Base-by-base conservation (phyloP, 2,329 filamentous ascomycete species). In the Hymenotorrendiella dingleyae region DNA sequence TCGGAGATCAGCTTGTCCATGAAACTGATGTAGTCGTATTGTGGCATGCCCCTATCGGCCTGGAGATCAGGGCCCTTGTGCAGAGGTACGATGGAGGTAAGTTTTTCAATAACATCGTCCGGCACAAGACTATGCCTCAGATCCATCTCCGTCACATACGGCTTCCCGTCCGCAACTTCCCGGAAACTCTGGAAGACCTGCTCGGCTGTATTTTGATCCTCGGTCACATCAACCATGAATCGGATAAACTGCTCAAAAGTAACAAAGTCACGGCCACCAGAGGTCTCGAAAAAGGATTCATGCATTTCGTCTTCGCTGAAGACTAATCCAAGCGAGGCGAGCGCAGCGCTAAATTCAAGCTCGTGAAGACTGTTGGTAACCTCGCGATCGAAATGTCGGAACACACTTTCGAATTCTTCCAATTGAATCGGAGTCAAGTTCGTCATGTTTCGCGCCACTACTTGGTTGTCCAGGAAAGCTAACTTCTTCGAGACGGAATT, bases 221-320 rank as follows among this genome's bases (percentile, higher is more conserved):
- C 93, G 10, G 93, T 98, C 37, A 96, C 93, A 55, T 94, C 88
- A 36, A 98, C 93, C 93, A 98, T 98, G 73, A 98, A 98, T 28
- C 87, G 82, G 63, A 98, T 98, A 62, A 98, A 98, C 66, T 97
- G 91, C 69, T 98, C 93, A 61, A 98, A 98, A 4, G 86, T 93
- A 39, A 98, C 93, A 52, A 84, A 78, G 64, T 82, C 84, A 52
- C 72, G 77, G 26, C 80, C 88, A 27, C 78, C 80, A 50, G 86
- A 90, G n/a, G 90, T 94, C 41, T 91, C 85, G 38, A 84, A 61
- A 66, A 96, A 98, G 56, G 91, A 91, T 40, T 91, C 83, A 63
- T 97, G 91, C 93, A 97, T 98, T 70, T 98, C 93, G 20, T 91
- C 84, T 62, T 97, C 93, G 54, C 94, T 93, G 60, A 97, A 98